Evolutionary conservation across 164 flowering plant genomes (phyloP), one percentile per base, ranked within the genome.

Genomic region (Buxus sempervirens): DNA sequence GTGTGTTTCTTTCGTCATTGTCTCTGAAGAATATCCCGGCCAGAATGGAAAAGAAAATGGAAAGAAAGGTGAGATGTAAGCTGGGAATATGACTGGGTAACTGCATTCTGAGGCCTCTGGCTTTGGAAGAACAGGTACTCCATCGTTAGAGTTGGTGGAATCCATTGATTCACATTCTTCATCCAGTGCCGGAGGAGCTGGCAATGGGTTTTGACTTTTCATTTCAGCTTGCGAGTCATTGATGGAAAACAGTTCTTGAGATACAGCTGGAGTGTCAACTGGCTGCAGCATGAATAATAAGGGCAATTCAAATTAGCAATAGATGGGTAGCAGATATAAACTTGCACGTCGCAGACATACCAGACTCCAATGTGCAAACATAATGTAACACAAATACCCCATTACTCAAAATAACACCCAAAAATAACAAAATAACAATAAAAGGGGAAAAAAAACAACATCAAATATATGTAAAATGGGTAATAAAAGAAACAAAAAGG

Each of bases 91-190:
- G 28, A 88, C 82, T 24, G 89, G 93, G 58, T 81, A 84, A 53
- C 63, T 77, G 58, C 82, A 66, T 22, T 83, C 85, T 58, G 83
- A 60, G 72, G 65, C 73, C 38, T 86, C 93, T 26, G 76, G 76
- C 65, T 67, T 77, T 41, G 80, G 79, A 65, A 69, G 71, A 25
- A 54, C 63, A 26, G 76, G 68, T 67, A 82, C 89, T 36, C 79
- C 82, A 0, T 86, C 88, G 56, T 79, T 85, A n/a, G 90, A 85
- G 76, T 85, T 84, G 58, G 86, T 71, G 27, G 93, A 89, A 59
- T 87, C 91, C 96, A 91, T 89, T 36, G 95, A 91, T 79, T 90
- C 97, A 54, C 83, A 79, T 76, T 89, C 92, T 84, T 88, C 93
- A 41, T 85, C 91, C 65, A 83, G 49, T 15, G 82, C 56, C 36